Evolutionary conservation across 2,329 filamentous ascomycete species (phyloP).

Genomic region (Fusarium dlaminii): DNA sequence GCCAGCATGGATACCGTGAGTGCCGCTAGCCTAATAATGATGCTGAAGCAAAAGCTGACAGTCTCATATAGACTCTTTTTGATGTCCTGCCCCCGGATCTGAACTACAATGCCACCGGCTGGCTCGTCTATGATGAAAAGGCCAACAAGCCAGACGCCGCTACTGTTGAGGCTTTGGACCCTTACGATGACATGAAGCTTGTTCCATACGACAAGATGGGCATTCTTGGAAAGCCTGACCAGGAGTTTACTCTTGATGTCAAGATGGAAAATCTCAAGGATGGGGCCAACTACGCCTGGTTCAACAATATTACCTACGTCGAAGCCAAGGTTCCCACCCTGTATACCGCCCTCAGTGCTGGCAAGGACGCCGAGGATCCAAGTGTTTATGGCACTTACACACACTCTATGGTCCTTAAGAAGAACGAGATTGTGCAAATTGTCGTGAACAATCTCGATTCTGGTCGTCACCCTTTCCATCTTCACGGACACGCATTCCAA

Average conservation of each 20-base stretch:
- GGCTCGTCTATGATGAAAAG: constrained; percentile 65
- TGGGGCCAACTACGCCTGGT: constrained; percentile 69
- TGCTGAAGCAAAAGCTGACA: neutral
- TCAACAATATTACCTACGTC: constrained; percentile 82
- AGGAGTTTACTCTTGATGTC: constrained; percentile 70
- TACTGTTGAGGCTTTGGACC: constrained; percentile 67
- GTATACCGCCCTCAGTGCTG: constrained; percentile 76
- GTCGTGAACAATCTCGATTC: constrained; percentile 79
- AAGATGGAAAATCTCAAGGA: constrained; percentile 70
- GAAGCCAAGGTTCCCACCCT: constrained; percentile 79
- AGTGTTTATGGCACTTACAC: constrained; percentile 73
- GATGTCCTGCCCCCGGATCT: constrained; percentile 72
- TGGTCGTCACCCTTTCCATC: constrained; percentile 78
- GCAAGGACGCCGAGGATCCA: constrained; percentile 66
- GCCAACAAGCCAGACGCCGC: constrained; percentile 61
- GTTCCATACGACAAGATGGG: constrained; percentile 73
- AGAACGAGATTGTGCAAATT: constrained; percentile 74
- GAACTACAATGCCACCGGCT: constrained; percentile 74
- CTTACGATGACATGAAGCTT: constrained; percentile 79
- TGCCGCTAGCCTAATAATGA: neutral
- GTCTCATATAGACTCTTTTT: constrained; percentile 65
- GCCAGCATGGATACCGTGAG: constrained; percentile 74
- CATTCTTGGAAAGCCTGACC: constrained; percentile 70
- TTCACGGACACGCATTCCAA: constrained; percentile 83
- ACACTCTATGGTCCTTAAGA: constrained; percentile 73